Evolutionary conservation across 1,139 yeast species (phyloP), one percentile per base, ranked within the genome.

Genomic region (Sugiyamaella japonica): DNA sequence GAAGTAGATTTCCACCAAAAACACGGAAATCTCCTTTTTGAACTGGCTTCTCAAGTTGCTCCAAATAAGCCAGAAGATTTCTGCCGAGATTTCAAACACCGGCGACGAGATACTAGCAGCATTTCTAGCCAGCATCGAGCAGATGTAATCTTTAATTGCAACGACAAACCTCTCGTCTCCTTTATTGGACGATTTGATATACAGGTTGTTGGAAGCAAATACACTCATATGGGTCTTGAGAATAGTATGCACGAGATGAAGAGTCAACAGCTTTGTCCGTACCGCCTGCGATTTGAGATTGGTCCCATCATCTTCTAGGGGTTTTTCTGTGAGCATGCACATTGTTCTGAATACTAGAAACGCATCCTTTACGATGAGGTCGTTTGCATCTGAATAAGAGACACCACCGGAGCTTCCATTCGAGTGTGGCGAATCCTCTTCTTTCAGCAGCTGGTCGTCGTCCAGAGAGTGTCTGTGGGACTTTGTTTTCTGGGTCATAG

Each of bases 91-190:
- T 66, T 93, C 98, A 71, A 88, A 95, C 9, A 93, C 95, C 1
- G 97, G 95, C 0, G 97, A 89, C 53, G 89, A 77, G 2, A 93
- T 87, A 31, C 96, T 89, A 0, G 97, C 95, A 0, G 98, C 96
- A 71, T 95, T 95, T 68, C 96, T 82, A 0, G 97, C 87, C 54
- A 95, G 76, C 2, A 93, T 80, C 48, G 89, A 78, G 66, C 96
- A 87, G 32, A 91, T 71, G 63, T 91, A 90, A 67, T 89, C 96
- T 67, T 93, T 84, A 32, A 89, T 81, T 0, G 97, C 89, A 64
- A 85, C 85, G 44, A 89, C 81, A 58, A 95, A 81, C 38, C 85
- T 72, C 0, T 88, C 82, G 48, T 76, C 77, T 49, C 86, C 89
- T 51, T 78, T 78, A 44, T 81, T 77, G 17, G 81, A 71, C 7